Evolutionary conservation across 805 yeast species (phyloP).

Genomic region (Candida krabiensis): DNA sequence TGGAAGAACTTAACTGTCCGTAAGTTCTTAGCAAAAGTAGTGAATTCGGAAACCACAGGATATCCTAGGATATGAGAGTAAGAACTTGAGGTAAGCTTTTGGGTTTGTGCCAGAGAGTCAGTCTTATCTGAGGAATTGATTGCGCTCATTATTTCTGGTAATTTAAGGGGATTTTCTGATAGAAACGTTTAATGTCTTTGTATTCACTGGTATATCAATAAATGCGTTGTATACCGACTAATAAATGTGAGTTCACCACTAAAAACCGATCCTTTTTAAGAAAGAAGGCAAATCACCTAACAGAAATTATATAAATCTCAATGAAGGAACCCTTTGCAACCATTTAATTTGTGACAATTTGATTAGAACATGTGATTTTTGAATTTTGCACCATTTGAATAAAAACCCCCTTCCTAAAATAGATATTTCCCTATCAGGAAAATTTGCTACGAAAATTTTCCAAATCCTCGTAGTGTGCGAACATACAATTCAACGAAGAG

Average conservation of each 20-base stretch:
- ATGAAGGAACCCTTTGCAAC: no score
- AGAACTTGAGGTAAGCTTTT: constrained; percentile 16
- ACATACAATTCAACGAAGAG: neutral
- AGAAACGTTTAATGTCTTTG: no score
- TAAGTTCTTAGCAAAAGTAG: constrained; percentile 15
- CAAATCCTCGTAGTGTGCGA: neutral
- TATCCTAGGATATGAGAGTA: constrained; percentile 31
- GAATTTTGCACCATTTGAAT: neutral
- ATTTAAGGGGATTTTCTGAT: no score
- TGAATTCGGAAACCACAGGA: constrained; percentile 30
- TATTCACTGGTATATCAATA: no score
- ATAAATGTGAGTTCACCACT: no score
- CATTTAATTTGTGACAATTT: no score
- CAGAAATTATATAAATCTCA: no score
- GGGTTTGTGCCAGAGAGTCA: constrained; percentile 6
- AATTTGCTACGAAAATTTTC: neutral
- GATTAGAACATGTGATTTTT: neutral
- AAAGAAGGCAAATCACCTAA: no score
- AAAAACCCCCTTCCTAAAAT: neutral
- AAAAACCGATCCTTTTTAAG: no score
- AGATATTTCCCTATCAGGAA: neutral
- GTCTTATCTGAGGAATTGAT: constrained; percentile 7
- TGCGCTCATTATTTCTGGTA: no score
- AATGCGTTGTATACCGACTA: no score
- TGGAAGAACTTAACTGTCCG: constrained; percentile 19